Evolutionary conservation across 2,329 filamentous ascomycete genomes (phyloP), one percentile per base, ranked within the genome.

Genomic region (Xylaria sp.): DNA sequence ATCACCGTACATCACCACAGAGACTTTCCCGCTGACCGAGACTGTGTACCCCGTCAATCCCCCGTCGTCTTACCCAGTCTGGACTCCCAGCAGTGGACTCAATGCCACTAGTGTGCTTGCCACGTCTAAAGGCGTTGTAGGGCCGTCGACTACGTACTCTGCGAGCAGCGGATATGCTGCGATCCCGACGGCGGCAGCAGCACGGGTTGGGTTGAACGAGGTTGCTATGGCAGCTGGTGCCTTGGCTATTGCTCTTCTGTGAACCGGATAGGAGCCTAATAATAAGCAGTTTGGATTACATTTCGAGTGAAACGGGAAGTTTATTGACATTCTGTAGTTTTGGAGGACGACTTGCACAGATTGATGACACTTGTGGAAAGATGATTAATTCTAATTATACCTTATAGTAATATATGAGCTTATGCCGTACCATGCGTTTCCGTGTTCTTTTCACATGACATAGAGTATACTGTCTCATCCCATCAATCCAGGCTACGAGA

Each of bases 141-240:
- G 66, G 0, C 64, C 66, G 13, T 18, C 41, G 15, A 65, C 55
- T n/a, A 23, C 46, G 10, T 23, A n/a, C 41, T 7, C 57, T 15
- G 10, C 39, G 18, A 50, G 20, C 46, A 39, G 65, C 23, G 58
- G 52, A 12, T 64, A 69, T 18, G 9, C 10, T 28, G 5, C 25
- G 12, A 58, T 75, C 52, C 59, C 71, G 2, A 76, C 75, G 7
- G 75, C 73, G 0, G 75, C 72, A 3, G 75, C 72, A 2, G 72
- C 66, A 8, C 73, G 68, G 46, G 54, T 74, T 18, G 69, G 73
- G 51, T 56, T 71, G n/a, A 70, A 58, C 2, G 63, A 66, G n/a
- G 55, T 73, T 25, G 74, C 67, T 20, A 65, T 70, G 12, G 71
- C 61, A 5, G 72, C 64, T 23, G 73, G 73, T 65, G 71, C 67